Percentiles rank a stretch among this genome's conserved stretches.
These are phyloP conservation scores for Psilocybe mexicana DNA, from an alignment of 1,284 basidiomycete genomes.

Conservation along the genomic window DNA sequence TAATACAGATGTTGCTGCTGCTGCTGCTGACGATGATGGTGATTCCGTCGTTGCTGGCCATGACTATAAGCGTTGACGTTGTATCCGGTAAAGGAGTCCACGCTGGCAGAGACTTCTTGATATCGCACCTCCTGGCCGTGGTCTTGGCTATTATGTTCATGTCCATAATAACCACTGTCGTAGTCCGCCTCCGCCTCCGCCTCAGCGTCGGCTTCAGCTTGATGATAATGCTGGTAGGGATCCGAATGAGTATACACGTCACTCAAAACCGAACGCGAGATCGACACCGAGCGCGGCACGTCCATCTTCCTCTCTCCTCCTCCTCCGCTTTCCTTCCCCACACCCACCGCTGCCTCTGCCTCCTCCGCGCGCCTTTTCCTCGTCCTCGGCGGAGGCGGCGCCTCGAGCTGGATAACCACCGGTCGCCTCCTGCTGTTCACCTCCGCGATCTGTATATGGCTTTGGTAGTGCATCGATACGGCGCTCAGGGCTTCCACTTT, in stretches of 20 bases:
- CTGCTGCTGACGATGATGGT: too few species aligned
- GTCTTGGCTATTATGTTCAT: too few species aligned
- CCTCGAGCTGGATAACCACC: slow-evolving; percentile 10
- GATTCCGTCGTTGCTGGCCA: too few species aligned
- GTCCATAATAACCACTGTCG: too few species aligned
- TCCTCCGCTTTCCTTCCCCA: background rate
- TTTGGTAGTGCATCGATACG: background rate
- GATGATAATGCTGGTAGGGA: too few species aligned
- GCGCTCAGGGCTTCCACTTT: background rate
- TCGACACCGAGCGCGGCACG: slow-evolving; percentile 1
- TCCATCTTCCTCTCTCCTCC: background rate
- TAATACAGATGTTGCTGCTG: background rate
- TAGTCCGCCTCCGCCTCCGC: too few species aligned
- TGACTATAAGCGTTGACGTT: too few species aligned
- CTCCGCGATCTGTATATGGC: background rate
- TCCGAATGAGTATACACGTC: too few species aligned
- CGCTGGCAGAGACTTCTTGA: background rate
- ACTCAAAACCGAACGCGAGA: background rate
- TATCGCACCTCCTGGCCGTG: background rate
- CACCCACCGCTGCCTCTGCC: background rate
- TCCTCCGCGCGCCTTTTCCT: slow-evolving; percentile 13
- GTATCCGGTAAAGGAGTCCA: too few species aligned
- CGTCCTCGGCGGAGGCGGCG: slow-evolving; percentile 15
- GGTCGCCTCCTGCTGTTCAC: slow-evolving; percentile 3
- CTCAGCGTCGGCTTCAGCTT: too few species aligned